Conservation (phyloP, 2,329 filamentous ascomycete species). For the Ophiobolus disseminans region DNA sequence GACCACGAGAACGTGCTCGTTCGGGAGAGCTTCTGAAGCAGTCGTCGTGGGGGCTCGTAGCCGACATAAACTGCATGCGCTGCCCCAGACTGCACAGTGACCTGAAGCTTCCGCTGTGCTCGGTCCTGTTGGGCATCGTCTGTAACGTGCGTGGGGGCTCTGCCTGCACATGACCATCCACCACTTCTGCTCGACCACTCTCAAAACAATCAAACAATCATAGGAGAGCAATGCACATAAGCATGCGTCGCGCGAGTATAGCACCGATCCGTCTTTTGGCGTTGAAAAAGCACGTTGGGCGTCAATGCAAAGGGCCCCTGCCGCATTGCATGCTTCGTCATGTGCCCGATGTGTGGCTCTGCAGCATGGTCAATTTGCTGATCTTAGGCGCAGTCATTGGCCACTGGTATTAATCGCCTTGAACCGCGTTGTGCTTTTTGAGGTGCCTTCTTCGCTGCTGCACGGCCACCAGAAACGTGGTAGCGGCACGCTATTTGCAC, state of each 20-base stretch:
- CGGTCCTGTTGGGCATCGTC: too few relatives aligned
- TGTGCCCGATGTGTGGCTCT: conserved; percentile 20
- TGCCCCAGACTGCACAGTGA: too few relatives aligned
- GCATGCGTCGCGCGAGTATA: too few relatives aligned
- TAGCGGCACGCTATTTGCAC: conserved; percentile 3
- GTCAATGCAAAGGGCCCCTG: conserved; percentile 15
- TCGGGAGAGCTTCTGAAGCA: too few relatives aligned
- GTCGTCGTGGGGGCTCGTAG: too few relatives aligned
- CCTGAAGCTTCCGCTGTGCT: neutral
- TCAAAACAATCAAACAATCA: too few relatives aligned
- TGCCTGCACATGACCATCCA: too few relatives aligned
- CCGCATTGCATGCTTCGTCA: conserved; percentile 34
- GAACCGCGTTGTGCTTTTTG: conserved; percentile 9
- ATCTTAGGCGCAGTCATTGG: conserved; percentile 9
- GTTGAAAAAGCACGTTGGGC: conserved; percentile 12
- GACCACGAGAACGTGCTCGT: neutral
- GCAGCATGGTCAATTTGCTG: conserved; percentile 6
- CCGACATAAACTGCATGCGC: too few relatives aligned
- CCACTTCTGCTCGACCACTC: too few relatives aligned
- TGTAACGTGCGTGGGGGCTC: too few relatives aligned
- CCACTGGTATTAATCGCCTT: conserved; percentile 13
- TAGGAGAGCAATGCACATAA: too few relatives aligned
- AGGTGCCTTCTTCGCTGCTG: conserved; percentile 7
- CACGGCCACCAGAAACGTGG: conserved; percentile 4
- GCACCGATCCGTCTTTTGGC: too few relatives aligned